Percentiles rank a stretch among this genome's conserved stretches.
Evolutionary conservation across 257 asterid genomes (phyloP).

Genomic region (Leptodermis oblonga): DNA sequence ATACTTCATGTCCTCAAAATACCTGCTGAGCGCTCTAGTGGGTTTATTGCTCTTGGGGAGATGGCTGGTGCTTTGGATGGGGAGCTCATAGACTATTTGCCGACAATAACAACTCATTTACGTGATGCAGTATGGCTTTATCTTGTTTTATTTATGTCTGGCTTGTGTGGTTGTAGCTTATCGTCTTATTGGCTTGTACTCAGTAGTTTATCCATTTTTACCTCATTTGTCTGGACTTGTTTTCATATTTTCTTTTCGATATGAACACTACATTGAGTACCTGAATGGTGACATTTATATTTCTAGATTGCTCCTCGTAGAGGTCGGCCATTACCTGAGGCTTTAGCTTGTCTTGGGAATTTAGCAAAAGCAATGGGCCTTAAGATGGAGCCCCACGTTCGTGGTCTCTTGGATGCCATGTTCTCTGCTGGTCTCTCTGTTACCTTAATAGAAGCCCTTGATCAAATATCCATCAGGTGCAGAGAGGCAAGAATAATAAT

Average conservation of each 20-base stretch:
- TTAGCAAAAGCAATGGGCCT: conserved; percentile 97
- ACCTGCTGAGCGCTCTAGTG: conserved; percentile 96
- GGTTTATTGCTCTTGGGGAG: conserved; percentile 99
- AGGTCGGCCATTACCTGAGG: conserved; percentile 95
- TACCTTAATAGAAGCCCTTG: conserved; percentile 83
- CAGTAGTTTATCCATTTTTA: background rate
- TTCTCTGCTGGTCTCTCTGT: conserved; percentile 83
- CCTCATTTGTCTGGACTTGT: background rate
- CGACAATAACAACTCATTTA: conserved; percentile 93
- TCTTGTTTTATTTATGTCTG: conserved; percentile 8
- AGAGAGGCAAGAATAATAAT: conserved; percentile 5
- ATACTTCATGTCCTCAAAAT: conserved; percentile 93
- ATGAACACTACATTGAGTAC: background rate
- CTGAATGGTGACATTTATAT: conserved; percentile 15
- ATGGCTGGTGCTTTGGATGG: conserved; percentile 99
- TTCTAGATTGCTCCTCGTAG: conserved; percentile 96
- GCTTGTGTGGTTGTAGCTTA: background rate
- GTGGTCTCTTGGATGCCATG: conserved; percentile 92
- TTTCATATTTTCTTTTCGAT: background rate
- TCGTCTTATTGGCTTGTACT: background rate
- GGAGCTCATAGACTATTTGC: conserved; percentile 92
- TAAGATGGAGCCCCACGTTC: conserved; percentile 79
- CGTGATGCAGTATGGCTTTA: conserved; percentile 83
- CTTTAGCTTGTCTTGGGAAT: conserved; percentile 97
- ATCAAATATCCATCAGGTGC: conserved; percentile 77